These are phyloP conservation scores for Tuber umbilicatum DNA, from an alignment of 495 filamentous ascomycete genomes.

Conservation along the genomic window DNA sequence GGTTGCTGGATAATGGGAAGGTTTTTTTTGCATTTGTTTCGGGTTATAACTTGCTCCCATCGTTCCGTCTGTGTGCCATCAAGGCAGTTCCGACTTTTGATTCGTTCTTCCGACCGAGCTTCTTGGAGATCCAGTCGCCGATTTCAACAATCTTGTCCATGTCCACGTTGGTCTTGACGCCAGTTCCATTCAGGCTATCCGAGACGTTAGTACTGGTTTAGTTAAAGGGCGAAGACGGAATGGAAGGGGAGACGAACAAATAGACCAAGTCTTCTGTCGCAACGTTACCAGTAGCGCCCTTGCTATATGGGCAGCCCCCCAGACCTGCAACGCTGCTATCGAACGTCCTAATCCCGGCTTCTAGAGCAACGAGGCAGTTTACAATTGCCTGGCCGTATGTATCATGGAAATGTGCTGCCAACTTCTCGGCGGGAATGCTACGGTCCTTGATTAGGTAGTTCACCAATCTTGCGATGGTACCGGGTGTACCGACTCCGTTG, in stretches of 20 bases:
- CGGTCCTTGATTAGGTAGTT: conserved; percentile 58
- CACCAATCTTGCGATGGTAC: conserved; percentile 40
- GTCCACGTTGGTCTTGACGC: conserved; percentile 80
- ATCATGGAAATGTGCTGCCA: conserved; percentile 94
- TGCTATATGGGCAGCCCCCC: conserved; percentile 88
- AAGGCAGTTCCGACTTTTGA: conserved; percentile 74
- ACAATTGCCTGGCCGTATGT: conserved; percentile 93
- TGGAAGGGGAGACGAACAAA: conserved; percentile 45
- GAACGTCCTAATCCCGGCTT: conserved; percentile 82
- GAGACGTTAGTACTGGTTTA: not conserved
- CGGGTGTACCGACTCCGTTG: conserved; percentile 90
- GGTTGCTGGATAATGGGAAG: not conserved
- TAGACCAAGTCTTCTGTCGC: conserved; percentile 90
- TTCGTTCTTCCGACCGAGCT: conserved; percentile 70
- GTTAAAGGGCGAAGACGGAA: not conserved
- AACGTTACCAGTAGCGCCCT: conserved; percentile 92
- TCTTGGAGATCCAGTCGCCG: conserved; percentile 79
- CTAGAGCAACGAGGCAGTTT: conserved; percentile 77
- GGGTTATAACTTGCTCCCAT: conserved; percentile 22
- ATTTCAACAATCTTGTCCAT: conserved; percentile 73
- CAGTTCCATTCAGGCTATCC: conserved; percentile 61
- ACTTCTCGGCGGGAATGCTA: conserved; percentile 68
- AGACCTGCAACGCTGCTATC: conserved; percentile 85
- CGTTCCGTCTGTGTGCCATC: conserved; percentile 49
- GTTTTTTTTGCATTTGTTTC: not conserved